phyloP scores from a whole-genome alignment of 768 basidiomycete species.

The Rubroboletus satanas region DNA sequence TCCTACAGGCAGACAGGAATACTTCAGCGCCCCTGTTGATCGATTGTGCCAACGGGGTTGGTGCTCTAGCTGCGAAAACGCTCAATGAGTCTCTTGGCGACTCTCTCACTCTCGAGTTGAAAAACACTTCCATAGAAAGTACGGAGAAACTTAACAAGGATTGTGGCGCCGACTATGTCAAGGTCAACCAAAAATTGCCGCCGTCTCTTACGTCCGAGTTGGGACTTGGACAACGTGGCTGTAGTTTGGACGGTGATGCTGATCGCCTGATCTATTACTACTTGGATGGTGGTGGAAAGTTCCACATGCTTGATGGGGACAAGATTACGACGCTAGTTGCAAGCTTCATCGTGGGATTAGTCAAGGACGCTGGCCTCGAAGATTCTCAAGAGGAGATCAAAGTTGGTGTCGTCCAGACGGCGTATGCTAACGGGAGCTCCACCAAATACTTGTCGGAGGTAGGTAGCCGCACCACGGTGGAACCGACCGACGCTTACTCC shows the following conservation, averaged over 20 bases:
- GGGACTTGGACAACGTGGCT: slow-evolving; percentile 73
- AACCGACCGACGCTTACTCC: slow-evolving; percentile 7
- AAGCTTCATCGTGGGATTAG: slow-evolving; percentile 86
- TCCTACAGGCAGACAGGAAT: slow-evolving; percentile 53
- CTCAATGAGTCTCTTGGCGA: slow-evolving; percentile 58
- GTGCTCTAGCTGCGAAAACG: slow-evolving; percentile 64
- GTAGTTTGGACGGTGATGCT: slow-evolving; percentile 96
- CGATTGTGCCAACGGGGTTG: slow-evolving; percentile 99
- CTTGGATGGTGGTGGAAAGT: slow-evolving; percentile 68
- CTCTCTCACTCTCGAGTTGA: slow-evolving; percentile 58
- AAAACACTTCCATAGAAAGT: slow-evolving; percentile 64
- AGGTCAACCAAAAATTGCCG: slow-evolving; percentile 85
- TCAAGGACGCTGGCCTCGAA: slow-evolving; percentile 80
- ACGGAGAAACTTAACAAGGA: slow-evolving; percentile 75
- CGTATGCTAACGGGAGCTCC: slow-evolving; percentile 96
- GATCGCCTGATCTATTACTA: slow-evolving; percentile 97
- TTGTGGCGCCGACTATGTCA: slow-evolving; percentile 96
- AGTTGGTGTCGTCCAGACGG: slow-evolving; percentile 96
- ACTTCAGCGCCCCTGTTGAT: slow-evolving; percentile 61
- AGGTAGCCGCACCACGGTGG: slow-evolving; percentile 18
- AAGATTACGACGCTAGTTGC: slow-evolving; percentile 95
- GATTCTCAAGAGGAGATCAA: slow-evolving; percentile 49
- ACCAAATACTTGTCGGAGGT: slow-evolving; percentile 89
- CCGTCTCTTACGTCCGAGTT: slow-evolving; percentile 64
- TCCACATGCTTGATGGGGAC: slow-evolving; percentile 95